These are phyloP conservation scores for Cystobasidiaceae sp. DNA, from an alignment of 1,284 basidiomycete species.

Conservation along the genomic window DNA sequence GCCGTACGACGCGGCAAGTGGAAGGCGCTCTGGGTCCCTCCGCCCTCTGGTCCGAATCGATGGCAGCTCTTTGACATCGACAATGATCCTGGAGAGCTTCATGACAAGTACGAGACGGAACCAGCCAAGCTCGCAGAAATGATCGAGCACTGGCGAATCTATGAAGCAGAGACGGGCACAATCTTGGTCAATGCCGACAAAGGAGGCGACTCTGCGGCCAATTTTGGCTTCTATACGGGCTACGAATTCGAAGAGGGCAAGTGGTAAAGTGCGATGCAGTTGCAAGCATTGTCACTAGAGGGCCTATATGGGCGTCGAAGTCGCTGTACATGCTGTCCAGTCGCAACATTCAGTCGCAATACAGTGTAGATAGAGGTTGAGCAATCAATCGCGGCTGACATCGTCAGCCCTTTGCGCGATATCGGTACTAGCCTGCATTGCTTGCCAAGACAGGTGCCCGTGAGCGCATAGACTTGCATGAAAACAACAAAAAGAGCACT, in stretches of 20 bases:
- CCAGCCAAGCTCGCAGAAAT: conserved; percentile 37
- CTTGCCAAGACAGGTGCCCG: no score
- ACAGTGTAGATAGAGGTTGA: no score
- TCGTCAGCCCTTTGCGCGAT: no score
- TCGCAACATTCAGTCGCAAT: no score
- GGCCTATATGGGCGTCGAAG: no score
- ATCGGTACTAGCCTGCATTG: no score
- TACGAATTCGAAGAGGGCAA: background rate
- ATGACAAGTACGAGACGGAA: conserved; percentile 34
- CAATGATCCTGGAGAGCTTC: conserved; percentile 42
- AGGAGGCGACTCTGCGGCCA: background rate
- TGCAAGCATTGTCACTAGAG: no score
- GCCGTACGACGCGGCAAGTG: conserved; percentile 41
- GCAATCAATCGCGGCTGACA: no score
- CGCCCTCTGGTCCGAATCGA: conserved; percentile 22
- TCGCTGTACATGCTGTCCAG: no score
- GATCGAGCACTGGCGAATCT: conserved; percentile 33
- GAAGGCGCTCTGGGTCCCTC: conserved; percentile 40
- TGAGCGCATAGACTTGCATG: no score
- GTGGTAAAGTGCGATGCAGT: no score
- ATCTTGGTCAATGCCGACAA: background rate
- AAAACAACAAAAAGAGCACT: no score
- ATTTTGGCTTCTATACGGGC: conserved; percentile 8
- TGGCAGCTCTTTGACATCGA: conserved; percentile 43
- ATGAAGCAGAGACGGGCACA: conserved; percentile 22